These are phyloP conservation scores for Ophiocordyceps camponoti-leonardi DNA, from an alignment of 2,329 filamentous ascomycete species.

Conservation along the genomic window DNA sequence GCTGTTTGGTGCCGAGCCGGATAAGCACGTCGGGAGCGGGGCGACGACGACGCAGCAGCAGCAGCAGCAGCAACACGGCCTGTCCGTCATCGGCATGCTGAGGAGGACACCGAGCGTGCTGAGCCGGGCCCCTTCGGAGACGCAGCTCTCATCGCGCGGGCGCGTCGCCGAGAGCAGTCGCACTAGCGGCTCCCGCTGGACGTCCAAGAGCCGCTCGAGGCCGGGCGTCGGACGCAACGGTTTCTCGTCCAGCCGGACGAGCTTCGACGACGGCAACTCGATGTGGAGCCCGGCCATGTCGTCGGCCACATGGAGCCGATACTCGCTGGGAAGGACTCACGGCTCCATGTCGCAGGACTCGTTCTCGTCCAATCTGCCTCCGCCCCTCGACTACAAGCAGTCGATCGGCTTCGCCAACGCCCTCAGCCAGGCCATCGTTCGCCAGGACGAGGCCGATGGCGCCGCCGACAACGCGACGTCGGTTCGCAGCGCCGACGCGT, in stretches of 20 bases:
- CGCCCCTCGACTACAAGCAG: slow-evolving; percentile 68
- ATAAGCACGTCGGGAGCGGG: slow-evolving; percentile 16
- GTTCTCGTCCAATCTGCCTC: slow-evolving; percentile 57
- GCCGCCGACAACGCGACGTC: slow-evolving; percentile 24
- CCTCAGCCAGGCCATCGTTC: slow-evolving; percentile 87
- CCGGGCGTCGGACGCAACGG: slow-evolving; percentile 58
- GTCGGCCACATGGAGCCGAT: slow-evolving; percentile 92
- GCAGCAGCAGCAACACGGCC: slow-evolving; percentile 35
- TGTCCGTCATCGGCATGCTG: slow-evolving; percentile 62
- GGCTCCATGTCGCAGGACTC: slow-evolving; percentile 89
- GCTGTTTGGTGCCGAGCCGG: slow-evolving; percentile 53
- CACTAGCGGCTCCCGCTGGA: slow-evolving; percentile 50
- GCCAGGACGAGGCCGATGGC: slow-evolving; percentile 52
- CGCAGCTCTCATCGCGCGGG: slow-evolving; percentile 51
- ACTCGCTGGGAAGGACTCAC: slow-evolving; percentile 78
- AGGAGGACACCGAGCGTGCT: slow-evolving; percentile 80
- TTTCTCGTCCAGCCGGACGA: slow-evolving; percentile 81
- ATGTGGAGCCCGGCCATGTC: slow-evolving; percentile 74
- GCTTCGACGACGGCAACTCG: slow-evolving; percentile 77
- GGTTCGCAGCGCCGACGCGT: slow-evolving; percentile 42
- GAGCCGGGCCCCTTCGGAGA: slow-evolving; percentile 84
- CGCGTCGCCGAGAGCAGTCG: slow-evolving; percentile 43
- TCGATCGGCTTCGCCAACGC: slow-evolving; percentile 96
- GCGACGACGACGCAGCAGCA: slow-evolving; percentile 29
- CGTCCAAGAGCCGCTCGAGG: slow-evolving; percentile 70